Evolutionary conservation across 352 stramenopile species (phyloP).

Genomic region (Globisporangium nunn): DNA sequence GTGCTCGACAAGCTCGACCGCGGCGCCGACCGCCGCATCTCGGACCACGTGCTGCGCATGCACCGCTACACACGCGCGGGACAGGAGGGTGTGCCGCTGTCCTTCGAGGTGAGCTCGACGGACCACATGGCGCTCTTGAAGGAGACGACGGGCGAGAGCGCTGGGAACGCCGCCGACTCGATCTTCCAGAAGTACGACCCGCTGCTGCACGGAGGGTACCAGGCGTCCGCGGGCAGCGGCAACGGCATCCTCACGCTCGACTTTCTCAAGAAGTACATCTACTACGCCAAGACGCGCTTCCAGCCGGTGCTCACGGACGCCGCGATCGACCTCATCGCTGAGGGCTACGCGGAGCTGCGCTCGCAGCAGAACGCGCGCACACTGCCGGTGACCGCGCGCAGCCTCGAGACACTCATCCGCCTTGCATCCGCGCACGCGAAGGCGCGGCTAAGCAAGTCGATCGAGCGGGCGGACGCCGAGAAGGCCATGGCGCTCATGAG

Average conservation of each 20-base stretch:
- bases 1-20: conserved; percentile 98
- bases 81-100: conserved; percentile 86
- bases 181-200: conserved; percentile 91
- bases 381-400: conserved; percentile 96
- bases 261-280: conserved; percentile 99
- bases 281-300: conserved; percentile 97
- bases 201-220: conserved; percentile 72
- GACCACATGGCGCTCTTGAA: conserved; percentile 67
- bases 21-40: conserved; percentile 92
- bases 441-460: conserved; percentile 85
- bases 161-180: conserved; percentile 39
- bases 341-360: conserved; percentile 96
- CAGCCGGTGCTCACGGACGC: conserved; percentile 79
- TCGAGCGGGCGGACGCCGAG: conserved; percentile 79
- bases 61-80: conserved; percentile 91
- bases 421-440: conserved; percentile 98
- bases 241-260: conserved; percentile 90
- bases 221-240: conserved; percentile 39
- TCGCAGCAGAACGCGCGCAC: conserved; percentile 91
- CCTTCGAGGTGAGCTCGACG: conserved; percentile 76
- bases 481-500: conserved; percentile 95
- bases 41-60: conserved; percentile 96
- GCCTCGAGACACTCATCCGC: conserved; percentile 99
- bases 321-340: conserved; percentile 93
- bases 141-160: conserved; percentile 62